Evolutionary conservation across 2,329 filamentous ascomycete genomes (phyloP).

Genomic region (Diaporthe longicolla): DNA sequence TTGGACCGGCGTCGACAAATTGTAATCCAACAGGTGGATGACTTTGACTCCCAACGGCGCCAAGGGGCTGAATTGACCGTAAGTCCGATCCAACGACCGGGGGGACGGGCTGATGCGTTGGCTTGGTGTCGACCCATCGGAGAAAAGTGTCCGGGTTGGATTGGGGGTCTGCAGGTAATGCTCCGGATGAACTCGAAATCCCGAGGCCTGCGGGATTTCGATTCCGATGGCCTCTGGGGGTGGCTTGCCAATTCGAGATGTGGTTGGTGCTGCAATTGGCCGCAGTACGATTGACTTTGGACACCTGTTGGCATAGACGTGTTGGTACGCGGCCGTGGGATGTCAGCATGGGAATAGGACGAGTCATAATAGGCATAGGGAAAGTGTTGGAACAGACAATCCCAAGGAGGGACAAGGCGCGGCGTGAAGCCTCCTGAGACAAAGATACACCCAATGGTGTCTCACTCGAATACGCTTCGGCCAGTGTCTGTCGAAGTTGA

Average conservation of each 20-base stretch:
- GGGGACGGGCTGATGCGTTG: neutral
- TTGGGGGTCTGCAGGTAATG: constrained; percentile 2
- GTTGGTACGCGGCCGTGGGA: neutral
- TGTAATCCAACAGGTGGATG: constrained; percentile 8
- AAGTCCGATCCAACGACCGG: neutral
- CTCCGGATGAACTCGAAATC: constrained; percentile 15
- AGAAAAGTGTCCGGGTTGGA: constrained; percentile 14
- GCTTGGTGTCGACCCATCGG: constrained; percentile 8
- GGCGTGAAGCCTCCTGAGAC: neutral
- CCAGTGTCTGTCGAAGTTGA: neutral
- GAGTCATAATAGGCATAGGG: neutral
- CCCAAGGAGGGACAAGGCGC: neutral
- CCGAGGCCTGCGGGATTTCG: neutral
- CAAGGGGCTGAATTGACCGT: neutral
- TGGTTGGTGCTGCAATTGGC: neutral
- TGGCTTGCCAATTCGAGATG: constrained; percentile 6
- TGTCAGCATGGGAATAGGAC: neutral
- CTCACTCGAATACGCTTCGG: neutral
- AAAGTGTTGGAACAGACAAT: neutral
- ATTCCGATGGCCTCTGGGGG: neutral
- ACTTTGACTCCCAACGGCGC: constrained; percentile 11
- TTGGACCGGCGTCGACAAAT: neutral
- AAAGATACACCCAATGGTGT: neutral
- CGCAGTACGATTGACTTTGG: neutral
- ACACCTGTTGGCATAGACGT: neutral